Base-by-base conservation (phyloP, 129 eudicot genomes). In the Arctium lappa region DNA sequence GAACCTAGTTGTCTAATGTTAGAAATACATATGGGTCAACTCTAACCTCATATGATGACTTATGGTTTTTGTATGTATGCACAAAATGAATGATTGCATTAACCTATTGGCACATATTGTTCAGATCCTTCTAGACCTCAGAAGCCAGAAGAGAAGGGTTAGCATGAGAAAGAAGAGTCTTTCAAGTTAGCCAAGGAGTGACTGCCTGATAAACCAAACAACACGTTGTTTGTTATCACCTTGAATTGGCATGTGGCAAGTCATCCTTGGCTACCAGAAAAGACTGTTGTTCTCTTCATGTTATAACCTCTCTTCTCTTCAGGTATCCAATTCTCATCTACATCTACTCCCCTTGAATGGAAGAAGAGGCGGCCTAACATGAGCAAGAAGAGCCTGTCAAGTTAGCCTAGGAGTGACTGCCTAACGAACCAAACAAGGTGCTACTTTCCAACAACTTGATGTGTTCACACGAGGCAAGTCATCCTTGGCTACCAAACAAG, bases 401-500 rank as follows among this genome's bases (percentile, higher is more conserved):
- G 68, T 4, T 60, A 60, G 68, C 68, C 68, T 16, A 16, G 68
- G 68, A 60, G 29, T 60, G 68, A 60, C 68, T n/a, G 68, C 68
- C 68, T n/a, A 60, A 60, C 68, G 68, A 60, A 60, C 68, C 2
- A 16, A 60, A 60, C 29, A 60, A 60, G 68, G 2, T 16, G 68
- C 68, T 60, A 60, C 9, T 16, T n/a, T 16, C 68, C 68, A 60
- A 60, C 68, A 60, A 60, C 68, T 60, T 60, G 68, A 16, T 60
- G 68, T 60, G 68, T 60, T 60, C 68, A 60, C 68, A 60, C 30
- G 29, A 87, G 90, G 91, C 94, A 90, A 90, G 94, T 88, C 94
- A 88, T 88, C 91, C 90, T 86, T 90, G 91, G 94, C 94, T 90
- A 87, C 85, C 85, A 81, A 87, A 88, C 89, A 5, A 77, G 53